These are phyloP conservation scores for Puccinia novopanici DNA, from an alignment of 1,284 basidiomycete species.

Conservation along the genomic window DNA sequence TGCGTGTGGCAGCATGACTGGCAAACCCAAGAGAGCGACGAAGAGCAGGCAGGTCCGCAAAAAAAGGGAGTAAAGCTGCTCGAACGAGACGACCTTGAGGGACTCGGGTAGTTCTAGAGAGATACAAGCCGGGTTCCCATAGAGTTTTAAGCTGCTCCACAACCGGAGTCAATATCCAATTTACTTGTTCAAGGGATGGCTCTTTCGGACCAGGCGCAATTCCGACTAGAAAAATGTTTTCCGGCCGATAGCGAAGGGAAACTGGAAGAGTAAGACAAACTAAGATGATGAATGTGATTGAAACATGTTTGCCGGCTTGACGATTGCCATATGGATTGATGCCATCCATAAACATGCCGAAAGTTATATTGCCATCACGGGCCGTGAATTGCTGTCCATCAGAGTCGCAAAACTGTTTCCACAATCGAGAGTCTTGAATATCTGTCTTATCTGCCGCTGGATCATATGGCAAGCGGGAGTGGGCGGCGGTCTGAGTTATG, in stretches of 20 bases:
- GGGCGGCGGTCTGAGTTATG: background rate
- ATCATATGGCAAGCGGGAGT: background rate
- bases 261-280: too few species aligned
- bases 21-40: background rate
- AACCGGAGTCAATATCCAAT: slow-evolving; percentile 10
- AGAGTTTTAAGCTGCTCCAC: slow-evolving; percentile 13
- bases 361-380: background rate
- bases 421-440: slow-evolving; percentile 15
- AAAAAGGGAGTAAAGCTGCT: background rate
- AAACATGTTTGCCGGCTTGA: too few species aligned
- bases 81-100: background rate
- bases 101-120: background rate
- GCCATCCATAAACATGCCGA: slow-evolving; percentile 35
- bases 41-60: background rate
- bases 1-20: background rate
- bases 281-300: too few species aligned
- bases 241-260: slow-evolving; percentile 48
- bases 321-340: too few species aligned
- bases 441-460: background rate
- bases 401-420: slow-evolving; percentile 20
- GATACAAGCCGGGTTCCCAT: slow-evolving; percentile 4
- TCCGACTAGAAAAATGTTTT: slow-evolving; percentile 55
- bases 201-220: slow-evolving; percentile 59
- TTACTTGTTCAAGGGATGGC: slow-evolving; percentile 53
- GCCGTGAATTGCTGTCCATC: slow-evolving; percentile 26